A percentile compares a stretch with the other conserved stretches of the same genome.
Conservation (phyloP, 768 basidiomycete species). For the Chalciporus pseudorubinellus region DNA sequence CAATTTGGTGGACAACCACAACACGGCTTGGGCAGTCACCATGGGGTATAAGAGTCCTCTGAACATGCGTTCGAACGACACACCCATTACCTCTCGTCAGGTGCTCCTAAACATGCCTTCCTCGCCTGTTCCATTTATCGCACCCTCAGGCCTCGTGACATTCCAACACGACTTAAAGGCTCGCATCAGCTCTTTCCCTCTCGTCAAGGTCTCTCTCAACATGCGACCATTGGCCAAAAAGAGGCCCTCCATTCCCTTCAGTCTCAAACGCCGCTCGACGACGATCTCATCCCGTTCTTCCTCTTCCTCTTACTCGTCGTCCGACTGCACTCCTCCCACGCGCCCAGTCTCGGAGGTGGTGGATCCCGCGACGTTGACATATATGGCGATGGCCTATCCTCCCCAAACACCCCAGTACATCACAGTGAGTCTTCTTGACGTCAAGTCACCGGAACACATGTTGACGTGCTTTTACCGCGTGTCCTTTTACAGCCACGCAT, state of each 20-base stretch:
- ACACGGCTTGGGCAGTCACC: conserved; percentile 17
- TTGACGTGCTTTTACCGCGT: conserved; percentile 10
- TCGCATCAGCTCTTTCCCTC: conserved; percentile 22
- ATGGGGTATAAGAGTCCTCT: conserved; percentile 20
- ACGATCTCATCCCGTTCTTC: conserved; percentile 21
- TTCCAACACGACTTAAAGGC: conserved; percentile 31
- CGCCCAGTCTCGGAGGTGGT: conserved; percentile 16
- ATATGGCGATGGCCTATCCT: conserved; percentile 2
- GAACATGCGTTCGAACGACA: conserved; percentile 8
- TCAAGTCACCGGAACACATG: background rate
- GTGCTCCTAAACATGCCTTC: conserved; percentile 22
- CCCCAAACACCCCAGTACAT: conserved; percentile 1
- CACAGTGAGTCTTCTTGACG: conserved; percentile 16
- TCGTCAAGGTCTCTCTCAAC: conserved; percentile 26
- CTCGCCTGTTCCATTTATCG: conserved; percentile 27
- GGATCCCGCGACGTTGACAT: conserved; percentile 18
- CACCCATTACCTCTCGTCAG: conserved; percentile 16
- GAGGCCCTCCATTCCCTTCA: conserved; percentile 24
- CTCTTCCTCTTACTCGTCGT: conserved; percentile 17
- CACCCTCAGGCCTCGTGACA: conserved; percentile 26
- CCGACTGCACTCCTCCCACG: conserved; percentile 1
- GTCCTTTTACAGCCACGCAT: conserved; percentile 21
- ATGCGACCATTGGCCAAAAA: conserved; percentile 30
- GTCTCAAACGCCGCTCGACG: conserved; percentile 26
- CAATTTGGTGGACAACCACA: conserved; percentile 20